Evolutionary conservation across 2,329 filamentous ascomycete genomes (phyloP), one percentile per base, ranked within the genome.

Genomic region (Aaosphaeria arxii): DNA sequence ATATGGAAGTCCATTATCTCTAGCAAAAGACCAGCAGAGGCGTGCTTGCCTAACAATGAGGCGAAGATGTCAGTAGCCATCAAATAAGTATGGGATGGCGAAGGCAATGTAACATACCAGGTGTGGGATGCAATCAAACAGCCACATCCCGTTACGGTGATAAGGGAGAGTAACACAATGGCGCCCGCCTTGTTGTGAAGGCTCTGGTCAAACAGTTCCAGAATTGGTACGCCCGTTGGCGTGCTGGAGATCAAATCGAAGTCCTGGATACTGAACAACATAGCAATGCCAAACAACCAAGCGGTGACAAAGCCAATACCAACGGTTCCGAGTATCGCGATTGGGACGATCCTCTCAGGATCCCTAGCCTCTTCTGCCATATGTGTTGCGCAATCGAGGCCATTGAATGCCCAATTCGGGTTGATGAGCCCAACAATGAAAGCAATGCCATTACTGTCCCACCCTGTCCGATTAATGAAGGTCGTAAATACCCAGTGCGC

Each of bases 21-120:
- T 69, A 7, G 76, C 74, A 54, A 78, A 77, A 6, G 72, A 73
- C 74, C 74, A 77, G 38, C 67, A 70, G 11, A 76, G 62, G 1
- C 75, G 67, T 11, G 68, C 69, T 48, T 75, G 72, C 17, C 17
- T 24, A 24, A 24, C 17, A 24, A 3, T 24, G 17, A 24, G 3
- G 17, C 17, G 17, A 24, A 24, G 17, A 24, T 24, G 17, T 24
- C 17, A 24, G 17, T 24, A 24, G 17, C 17, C 17, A 24, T 24
- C 17, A 24, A 24, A 24, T 24, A 24, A 24, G 17, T 2, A 24
- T 24, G 17, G 17, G 17, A 24, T 24, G 17, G 17, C 17, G 17
- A 24, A 24, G 17, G 17, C 17, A 24, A 24, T 24, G 17, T 24
- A 24, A 24, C 17, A 24, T 24, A 24, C 66, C 72, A 76, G 5